Conservation (phyloP, 2,329 filamentous ascomycete species). For the Colletotrichum tabaci region DNA sequence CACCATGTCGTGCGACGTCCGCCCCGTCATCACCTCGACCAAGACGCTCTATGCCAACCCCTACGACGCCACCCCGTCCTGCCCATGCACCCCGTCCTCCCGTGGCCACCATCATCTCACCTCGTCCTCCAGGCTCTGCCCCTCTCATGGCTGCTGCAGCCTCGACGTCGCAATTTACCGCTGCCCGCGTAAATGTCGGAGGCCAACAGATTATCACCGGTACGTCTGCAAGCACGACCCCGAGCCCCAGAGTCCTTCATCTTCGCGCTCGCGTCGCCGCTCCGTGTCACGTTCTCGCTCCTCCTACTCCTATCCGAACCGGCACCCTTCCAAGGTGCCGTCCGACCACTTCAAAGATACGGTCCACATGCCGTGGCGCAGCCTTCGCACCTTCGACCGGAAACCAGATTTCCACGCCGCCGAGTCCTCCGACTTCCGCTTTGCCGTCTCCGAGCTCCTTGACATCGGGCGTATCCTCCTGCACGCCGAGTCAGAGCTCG, state of each 20-base stretch:
- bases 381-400: slow-evolving; percentile 35
- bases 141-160: slow-evolving; percentile 49
- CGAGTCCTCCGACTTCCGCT: slow-evolving; percentile 23
- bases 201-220: slow-evolving; percentile 24
- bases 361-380: background rate
- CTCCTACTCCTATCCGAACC: slow-evolving; percentile 41
- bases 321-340: background rate
- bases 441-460: slow-evolving; percentile 26
- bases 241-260: background rate
- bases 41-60: slow-evolving; percentile 45
- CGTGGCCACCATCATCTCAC: background rate
- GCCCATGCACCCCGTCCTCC: slow-evolving; percentile 42
- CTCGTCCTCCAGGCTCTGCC: slow-evolving; percentile 42
- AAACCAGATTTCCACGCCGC: slow-evolving; percentile 16
- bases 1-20: slow-evolving; percentile 49
- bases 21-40: slow-evolving; percentile 48
- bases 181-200: slow-evolving; percentile 40
- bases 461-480: slow-evolving; percentile 33
- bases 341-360: background rate
- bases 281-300: slow-evolving; percentile 28
- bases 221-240: background rate
- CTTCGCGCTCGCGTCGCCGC: slow-evolving; percentile 46
- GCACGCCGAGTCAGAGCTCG: slow-evolving; percentile 20
- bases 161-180: slow-evolving; percentile 34
- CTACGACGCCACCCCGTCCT: slow-evolving; percentile 44